These are phyloP conservation scores for Picochlorum sp. DNA, from an alignment of 139 green algal species.

Conservation along the genomic window DNA sequence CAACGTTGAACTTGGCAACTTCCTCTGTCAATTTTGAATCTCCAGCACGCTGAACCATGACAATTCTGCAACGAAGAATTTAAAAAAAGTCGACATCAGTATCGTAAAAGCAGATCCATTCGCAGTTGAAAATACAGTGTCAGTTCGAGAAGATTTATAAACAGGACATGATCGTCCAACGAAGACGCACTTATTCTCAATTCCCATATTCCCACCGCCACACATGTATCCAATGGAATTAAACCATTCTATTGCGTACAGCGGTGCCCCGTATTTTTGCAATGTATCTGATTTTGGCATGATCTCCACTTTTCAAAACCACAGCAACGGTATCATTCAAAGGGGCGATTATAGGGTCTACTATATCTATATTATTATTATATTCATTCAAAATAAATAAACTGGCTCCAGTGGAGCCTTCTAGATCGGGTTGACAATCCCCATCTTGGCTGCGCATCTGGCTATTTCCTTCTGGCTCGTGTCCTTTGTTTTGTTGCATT, in stretches of 20 bases:
- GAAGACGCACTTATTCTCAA: constrained; percentile 42
- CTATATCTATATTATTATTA: no score
- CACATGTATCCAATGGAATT: constrained; percentile 29
- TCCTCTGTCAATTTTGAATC: constrained; percentile 23
- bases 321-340: no score
- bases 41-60: constrained; percentile 7
- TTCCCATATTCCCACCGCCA: constrained; percentile 40
- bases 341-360: no score
- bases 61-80: constrained; percentile 19
- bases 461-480: constrained; percentile 65
- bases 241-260: constrained; percentile 9
- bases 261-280: constrained; percentile 8
- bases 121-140: background rate
- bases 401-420: no score
- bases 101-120: background rate
- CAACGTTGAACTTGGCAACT: constrained; percentile 24
- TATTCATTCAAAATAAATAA: no score
- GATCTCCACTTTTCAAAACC: no score
- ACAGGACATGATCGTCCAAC: background rate
- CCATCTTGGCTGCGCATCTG: no score
- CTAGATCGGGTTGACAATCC: no score
- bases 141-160: background rate
- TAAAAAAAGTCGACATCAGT: no score
- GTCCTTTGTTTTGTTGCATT: constrained; percentile 95
- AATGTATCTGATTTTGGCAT: background rate